These are phyloP conservation scores for Ajuga reptans DNA, from an alignment of 305 asterid genomes.

Conservation along the genomic window DNA sequence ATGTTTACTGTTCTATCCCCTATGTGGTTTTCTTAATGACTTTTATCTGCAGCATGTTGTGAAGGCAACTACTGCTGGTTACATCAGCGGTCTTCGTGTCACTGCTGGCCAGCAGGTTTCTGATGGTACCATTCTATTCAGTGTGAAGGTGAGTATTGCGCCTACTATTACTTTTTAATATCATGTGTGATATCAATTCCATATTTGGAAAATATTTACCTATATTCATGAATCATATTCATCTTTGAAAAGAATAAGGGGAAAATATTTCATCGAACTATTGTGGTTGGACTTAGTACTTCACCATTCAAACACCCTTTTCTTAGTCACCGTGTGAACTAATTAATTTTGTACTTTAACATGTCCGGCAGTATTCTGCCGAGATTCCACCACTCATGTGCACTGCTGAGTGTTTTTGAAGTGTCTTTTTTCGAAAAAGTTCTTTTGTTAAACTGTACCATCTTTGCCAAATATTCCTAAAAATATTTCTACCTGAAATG, in stretches of 20 bases:
- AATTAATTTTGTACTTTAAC: background rate
- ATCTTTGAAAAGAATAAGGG: background rate
- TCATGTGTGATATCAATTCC: background rate
- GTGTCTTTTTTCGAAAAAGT: background rate
- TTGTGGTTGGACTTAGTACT: background rate
- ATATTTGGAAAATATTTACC: background rate
- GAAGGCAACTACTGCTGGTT: conserved; percentile 64
- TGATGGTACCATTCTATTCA: conserved; percentile 61
- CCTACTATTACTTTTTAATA: background rate
- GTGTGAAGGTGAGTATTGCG: conserved; percentile 44
- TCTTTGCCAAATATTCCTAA: background rate
- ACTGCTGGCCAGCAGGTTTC: conserved; percentile 74
- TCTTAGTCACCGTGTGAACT: background rate
- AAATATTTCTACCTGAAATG: background rate
- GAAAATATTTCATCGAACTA: too few relatives aligned
- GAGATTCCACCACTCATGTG: background rate
- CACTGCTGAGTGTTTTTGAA: background rate
- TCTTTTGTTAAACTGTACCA: background rate
- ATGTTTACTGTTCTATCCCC: background rate
- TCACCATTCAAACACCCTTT: too few relatives aligned
- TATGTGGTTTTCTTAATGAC: conserved; percentile 6
- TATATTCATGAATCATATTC: background rate
- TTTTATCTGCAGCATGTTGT: conserved; percentile 71
- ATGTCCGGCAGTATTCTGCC: background rate
- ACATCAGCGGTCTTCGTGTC: conserved; percentile 56